A percentile compares a stretch with the other conserved stretches of the same genome.
Evolutionary conservation across 2,329 filamentous ascomycete species (phyloP).

Genomic region (Plenodomus tracheiphilus): DNA sequence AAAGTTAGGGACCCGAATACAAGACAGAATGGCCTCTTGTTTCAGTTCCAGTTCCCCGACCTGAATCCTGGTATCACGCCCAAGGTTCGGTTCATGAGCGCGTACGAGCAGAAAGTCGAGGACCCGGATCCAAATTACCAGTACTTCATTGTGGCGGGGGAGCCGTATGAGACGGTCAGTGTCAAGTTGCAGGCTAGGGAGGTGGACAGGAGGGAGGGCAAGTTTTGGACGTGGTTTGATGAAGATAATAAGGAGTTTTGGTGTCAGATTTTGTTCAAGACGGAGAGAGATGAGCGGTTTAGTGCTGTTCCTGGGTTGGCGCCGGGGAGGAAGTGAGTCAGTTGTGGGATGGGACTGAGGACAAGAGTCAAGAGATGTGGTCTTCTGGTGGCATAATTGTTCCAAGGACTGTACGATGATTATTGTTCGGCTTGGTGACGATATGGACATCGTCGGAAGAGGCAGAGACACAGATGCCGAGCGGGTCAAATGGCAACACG

Average conservation of each 20-base stretch:
- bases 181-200: slow-evolving; percentile 96
- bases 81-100: slow-evolving; percentile 94
- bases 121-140: slow-evolving; percentile 90
- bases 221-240: slow-evolving; percentile 95
- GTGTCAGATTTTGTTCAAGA: slow-evolving; percentile 98
- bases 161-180: slow-evolving; percentile 96
- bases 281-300: slow-evolving; percentile 91
- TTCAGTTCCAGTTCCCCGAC: slow-evolving; percentile 95
- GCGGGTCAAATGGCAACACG: not conserved
- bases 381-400: no score
- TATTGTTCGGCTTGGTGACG: no score
- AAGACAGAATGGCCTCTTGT: slow-evolving; percentile 86
- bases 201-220: slow-evolving; percentile 84
- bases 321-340: slow-evolving; percentile 48
- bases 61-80: slow-evolving; percentile 75
- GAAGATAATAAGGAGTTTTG: slow-evolving; percentile 95
- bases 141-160: slow-evolving; percentile 91
- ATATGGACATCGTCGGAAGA: no score
- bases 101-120: slow-evolving; percentile 93
- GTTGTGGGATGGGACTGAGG: not conserved
- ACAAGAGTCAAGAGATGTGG: not conserved
- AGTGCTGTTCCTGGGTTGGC: slow-evolving; percentile 68
- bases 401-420: no score
- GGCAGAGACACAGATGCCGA: no score
- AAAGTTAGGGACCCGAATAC: slow-evolving; percentile 91